Base-by-base conservation (phyloP, 2,329 filamentous ascomycete species). In the Polychaeton citri region DNA sequence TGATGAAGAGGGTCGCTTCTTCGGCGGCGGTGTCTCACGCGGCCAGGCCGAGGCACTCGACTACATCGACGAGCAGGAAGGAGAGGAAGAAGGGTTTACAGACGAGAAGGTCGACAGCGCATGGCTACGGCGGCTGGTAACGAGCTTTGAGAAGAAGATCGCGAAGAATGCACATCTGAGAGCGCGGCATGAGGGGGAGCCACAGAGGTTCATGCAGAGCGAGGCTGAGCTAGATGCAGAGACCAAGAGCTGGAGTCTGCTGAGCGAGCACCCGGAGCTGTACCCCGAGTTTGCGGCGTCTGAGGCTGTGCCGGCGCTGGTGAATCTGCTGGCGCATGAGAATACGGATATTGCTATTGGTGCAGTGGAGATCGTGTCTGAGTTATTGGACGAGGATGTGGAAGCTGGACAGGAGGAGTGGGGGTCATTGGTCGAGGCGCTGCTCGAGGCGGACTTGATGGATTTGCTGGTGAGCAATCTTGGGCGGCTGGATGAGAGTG, bases 331-430 rank as follows among this genome's bases (percentile, higher is more conserved):
- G 33, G 80, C 88, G 12, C 90, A 98, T 56, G 90, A 98, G 50
- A 98, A 98, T 56, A 88, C 87, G 1, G 90, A 98, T 53, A 92
- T 98, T 45, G 86, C 90, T 8, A 93, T 96, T 49, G 83, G 81
- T 43, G 83, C 81, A 1, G 78, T 94, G 34, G 82, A 96, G 62
- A 82, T 95, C 32, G 74, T 98, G 34, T 79, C 76, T 38, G 90
- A 98, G 62, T 65, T 96, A 46, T 92, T 85, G 10, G 90, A 96
- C 50, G 87, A 98, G 54, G 88, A 96, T 52, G 84, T 94, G 2
- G 71, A 78, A 30, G 84, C 82, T 2, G 76, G 80, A 40, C 78
- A 86, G 48, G 74, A 74, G 37, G 77, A 95, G 50, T 95, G 87
- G 85, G 74, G 81, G 41, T 66, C 62, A 1, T 62, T 98, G 6